Base-by-base conservation (phyloP, 2,329 filamentous ascomycete genomes). In the Periglandula ipomoeae region DNA sequence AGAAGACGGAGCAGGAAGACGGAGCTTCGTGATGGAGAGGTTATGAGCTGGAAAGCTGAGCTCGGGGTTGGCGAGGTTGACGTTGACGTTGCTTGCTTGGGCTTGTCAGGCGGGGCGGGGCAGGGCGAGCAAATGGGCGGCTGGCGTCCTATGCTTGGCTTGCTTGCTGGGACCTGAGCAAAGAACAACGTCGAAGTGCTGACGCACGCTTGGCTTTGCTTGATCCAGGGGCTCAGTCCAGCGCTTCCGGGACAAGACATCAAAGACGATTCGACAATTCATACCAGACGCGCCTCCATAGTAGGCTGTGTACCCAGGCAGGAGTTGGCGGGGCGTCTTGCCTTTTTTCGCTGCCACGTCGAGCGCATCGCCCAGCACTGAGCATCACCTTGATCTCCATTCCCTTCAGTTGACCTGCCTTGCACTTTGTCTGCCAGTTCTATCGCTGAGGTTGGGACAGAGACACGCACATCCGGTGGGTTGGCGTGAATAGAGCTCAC, bases 41-140 rank as follows among this genome's bases (percentile, higher is more conserved):
- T 47, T 48, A 24, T 44, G 40, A 49, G 26, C 11, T 34, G 37
- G 30, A 20, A 46, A 53, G 50, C 52, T 54, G 47, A 48, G 46
- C 48, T 55, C 45, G 44, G 48, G 43, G 42, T 40, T 49, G 50
- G 49, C 49, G 46, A 50, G 48, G 48, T 51, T 38, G 48, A 53
- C 54, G 50, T 53, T 55, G 56, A 48, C 46, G 45, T 53, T 53
- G 37, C 8, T 19, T 32, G 27, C 26, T 48, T 51, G 19, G 44
- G 39, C 44, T 40, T 47, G 50, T 42, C 26, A 51, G 50, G 49
- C 46, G 44, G 46, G 37, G 50, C 49, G 15, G 44, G 22, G 19
- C 15, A 48, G 43, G 10, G 46, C 39, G 22, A 44, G 32, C 39
- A 23, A 41, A 42, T 48, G 20, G 35, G 35, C 19, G 19, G 11